These are phyloP conservation scores for Corymbia citriodora DNA, from an alignment of 441 rosid species.

Conservation along the genomic window DNA sequence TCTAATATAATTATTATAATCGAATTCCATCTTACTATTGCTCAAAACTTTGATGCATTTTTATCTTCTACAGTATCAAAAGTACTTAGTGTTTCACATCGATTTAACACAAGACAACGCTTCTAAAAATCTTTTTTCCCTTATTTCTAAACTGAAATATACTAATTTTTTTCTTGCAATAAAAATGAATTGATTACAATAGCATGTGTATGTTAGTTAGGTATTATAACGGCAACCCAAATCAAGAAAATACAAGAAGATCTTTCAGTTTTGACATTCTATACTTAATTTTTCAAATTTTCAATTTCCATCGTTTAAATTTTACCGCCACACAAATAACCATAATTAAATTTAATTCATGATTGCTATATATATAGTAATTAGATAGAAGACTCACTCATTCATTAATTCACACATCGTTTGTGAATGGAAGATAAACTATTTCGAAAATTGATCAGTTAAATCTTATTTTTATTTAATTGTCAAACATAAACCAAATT, in stretches of 20 bases:
- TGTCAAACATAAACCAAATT: not conserved
- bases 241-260: not conserved
- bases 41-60: no score
- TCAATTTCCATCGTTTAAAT: accelerated
- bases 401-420: not conserved
- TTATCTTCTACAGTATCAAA: not conserved
- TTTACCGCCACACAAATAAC: not conserved
- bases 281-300: not conserved
- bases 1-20: not conserved
- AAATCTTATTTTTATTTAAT: not conserved
- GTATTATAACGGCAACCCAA: not conserved
- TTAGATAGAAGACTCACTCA: not conserved
- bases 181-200: not conserved
- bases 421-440: not conserved
- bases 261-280: accelerated
- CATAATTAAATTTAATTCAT: not conserved
- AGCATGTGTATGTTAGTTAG: not conserved
- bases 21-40: not conserved
- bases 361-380: no score
- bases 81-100: not conserved
- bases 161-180: not conserved
- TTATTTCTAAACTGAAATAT: not conserved
- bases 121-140: not conserved
- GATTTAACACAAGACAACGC: not conserved
- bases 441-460: not conserved